Evolutionary conservation across 805 yeast genomes (phyloP), one percentile per base, ranked within the genome.

Genomic region (Teunomyces pallodes): DNA sequence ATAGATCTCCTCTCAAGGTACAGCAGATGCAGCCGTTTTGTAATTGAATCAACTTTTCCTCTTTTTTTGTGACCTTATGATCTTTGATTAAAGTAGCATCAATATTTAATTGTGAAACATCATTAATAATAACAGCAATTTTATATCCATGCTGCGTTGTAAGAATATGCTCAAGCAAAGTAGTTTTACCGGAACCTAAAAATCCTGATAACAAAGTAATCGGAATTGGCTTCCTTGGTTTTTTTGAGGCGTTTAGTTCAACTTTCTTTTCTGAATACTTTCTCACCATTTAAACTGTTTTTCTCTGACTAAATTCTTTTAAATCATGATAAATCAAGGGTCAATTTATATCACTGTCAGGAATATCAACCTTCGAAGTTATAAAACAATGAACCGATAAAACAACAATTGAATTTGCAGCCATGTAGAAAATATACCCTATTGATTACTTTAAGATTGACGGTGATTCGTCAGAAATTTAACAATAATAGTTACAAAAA

Each of bases 21-120:
- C 80, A 75, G 48, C 80, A 75, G 28, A 75, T 75, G 50, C 80
- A 75, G 5, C 80, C 80, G 49, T 75, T 75, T 51, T 75, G 79
- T 17, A 75, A 55, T 49, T 75, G 77, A 31, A 75, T 67, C 40
- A 75, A 52, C 48, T 74, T 73, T 50, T 75, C 79, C 47, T 75
- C 67, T 44, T 64, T 71, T 45, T 69, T 62, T 17, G 69, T 65
- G 20, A 73, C 70, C 36, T 64, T 69, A 55, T 75, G 77, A 42
- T 66, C 56, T 42, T 64, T 59, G 27, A 75, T 63, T 26, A 75
- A 56, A 3, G 67, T 59, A 2, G 78, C 78, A 54, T 75, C 80
- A 20, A 76, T 69, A 53, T 75, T 75, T 36, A 74, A 54, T 31
- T 64, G 59, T 5, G 79, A 70, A 58, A 75, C 64, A 55, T 75